Evolutionary conservation across 352 stramenopile genomes (phyloP), one percentile per base, ranked within the genome.

Genomic region (Phytophthora agathidicida): DNA sequence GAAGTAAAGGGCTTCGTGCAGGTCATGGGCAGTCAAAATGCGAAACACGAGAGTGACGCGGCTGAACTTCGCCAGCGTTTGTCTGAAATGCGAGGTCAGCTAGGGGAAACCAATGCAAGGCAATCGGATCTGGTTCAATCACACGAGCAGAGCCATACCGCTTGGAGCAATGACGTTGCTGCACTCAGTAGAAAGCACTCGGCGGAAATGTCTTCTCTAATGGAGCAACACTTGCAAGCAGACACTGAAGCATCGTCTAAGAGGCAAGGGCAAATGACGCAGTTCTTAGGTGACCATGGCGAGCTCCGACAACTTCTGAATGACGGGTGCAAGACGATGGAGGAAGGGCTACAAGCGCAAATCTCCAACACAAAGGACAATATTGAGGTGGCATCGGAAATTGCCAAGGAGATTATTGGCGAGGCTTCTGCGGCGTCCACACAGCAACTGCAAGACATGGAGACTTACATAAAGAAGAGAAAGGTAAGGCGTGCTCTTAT

Each of bases 391-490:
- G 64, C 49, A 23, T 64, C 68, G 13, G 30, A 22, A n/a, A 54
- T 74, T 39, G 54, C 49, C 16, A 65, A 65, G 1, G 44, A 61
- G 24, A 45, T 81, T 43, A 28, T 77, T 32, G 41, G 20, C 13
- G 60, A 82, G 20, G 62, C 66, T 11, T 56, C 47, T 8, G 49
- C 61, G 22, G 53, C 69, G 7, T 76, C 69, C 11, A 66, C 42
- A 7, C 53, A 70, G 16, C 70, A 77, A 32, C 50, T 76, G 14
- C 23, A 83, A 20, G 63, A 70, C 10, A 65, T 83, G 22, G 66
- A 73, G 43, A 42, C 60, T 10, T 87, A 69, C 55, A 62, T 84
- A 50, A 83, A 83, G 62, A 83, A 84, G 38, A 46, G 72, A 64
- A 73, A 73, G 71, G 77, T 86, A 63, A 39, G 23, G 16, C 26